phyloP scores from a whole-genome alignment of 2,329 filamentous ascomycete genomes.

The Fusarium temperatum region DNA sequence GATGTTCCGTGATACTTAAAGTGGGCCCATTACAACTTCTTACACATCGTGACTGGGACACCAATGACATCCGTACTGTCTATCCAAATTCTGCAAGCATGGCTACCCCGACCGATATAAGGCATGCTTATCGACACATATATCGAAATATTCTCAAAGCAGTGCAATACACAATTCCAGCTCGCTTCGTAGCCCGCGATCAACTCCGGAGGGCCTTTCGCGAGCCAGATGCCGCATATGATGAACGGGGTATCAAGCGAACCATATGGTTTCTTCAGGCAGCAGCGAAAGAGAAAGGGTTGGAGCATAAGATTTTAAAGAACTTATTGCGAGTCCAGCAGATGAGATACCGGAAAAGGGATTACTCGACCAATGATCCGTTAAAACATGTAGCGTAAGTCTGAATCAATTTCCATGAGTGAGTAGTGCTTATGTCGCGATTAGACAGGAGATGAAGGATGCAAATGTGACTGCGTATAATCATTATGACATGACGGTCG shows the following conservation, averaged over 20 bases:
- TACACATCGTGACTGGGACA: neutral
- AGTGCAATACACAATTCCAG: constrained; percentile 75
- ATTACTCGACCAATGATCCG: constrained; percentile 5
- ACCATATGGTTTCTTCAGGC: constrained; percentile 76
- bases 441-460: constrained; percentile 30
- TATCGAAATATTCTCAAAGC: constrained; percentile 74
- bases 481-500: constrained; percentile 74
- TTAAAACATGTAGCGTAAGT: constrained; percentile 42
- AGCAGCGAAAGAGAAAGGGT: constrained; percentile 68
- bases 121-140: constrained; percentile 75
- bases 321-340: constrained; percentile 63
- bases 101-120: constrained; percentile 53
- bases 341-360: constrained; percentile 18
- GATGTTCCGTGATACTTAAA: neutral
- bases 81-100: constrained; percentile 20
- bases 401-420: neutral
- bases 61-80: neutral
- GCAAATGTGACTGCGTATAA: constrained; percentile 54
- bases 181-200: constrained; percentile 69
- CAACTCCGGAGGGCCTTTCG: constrained; percentile 69
- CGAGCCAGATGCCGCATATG: constrained; percentile 54
- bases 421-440: constrained; percentile 1
- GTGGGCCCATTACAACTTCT: constrained; percentile 20
- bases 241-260: constrained; percentile 64
- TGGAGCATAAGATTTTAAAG: constrained; percentile 78